Evolutionary conservation across 2,329 filamentous ascomycete species (phyloP), one percentile per base, ranked within the genome.

Genomic region (Phialophora verrucosa): DNA sequence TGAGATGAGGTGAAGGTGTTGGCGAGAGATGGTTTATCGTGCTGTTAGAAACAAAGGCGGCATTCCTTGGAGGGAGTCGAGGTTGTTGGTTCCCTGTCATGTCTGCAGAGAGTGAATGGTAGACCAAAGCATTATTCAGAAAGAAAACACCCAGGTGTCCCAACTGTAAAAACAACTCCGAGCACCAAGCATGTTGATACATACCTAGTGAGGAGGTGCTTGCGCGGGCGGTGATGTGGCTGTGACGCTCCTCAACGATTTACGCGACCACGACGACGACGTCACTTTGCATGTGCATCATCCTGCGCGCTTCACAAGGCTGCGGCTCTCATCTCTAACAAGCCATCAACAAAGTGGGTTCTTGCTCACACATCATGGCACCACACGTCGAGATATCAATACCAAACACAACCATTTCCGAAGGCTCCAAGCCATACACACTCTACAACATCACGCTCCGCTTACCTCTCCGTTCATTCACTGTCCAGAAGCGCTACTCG

Each of bases 401-500:
- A 61, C 80, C 85, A n/a, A 83, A 81, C 38, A 83, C 83, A 7
- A 78, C 78, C 51, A 74, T 79, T 38, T 79, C 82, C n/a, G 76
- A 77, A 8, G 77, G 78, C 25, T 75, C 80, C 62, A 87, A 87
- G 71, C 80, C 85, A 2, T 86, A 85, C 77, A 89, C 87, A 0
- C 75, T 84, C 72, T 90, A 89, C 78, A 84, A 87, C 70, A 83
- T 90, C 74, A 81, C 82, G 60, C 81, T 89, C 70, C 83, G 86
- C 50, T 84, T 88, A 23, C 87, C 87, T 0, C 82, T 88, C 35
- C 83, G 86, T 62, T 84, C 85, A 57, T 84, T 85, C 71, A 85
- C 82, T 51, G 76, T 88, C 63, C 81, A 81, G 54, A 89, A 89
- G 75, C 86, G 87, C 70, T 90, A 89, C 79, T 87, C 85, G 59